Percentiles rank a stretch among this genome's conserved stretches.
These are phyloP conservation scores for Aspergillus pseudonomiae DNA, from an alignment of 2,329 filamentous ascomycete genomes.

Conservation along the genomic window DNA sequence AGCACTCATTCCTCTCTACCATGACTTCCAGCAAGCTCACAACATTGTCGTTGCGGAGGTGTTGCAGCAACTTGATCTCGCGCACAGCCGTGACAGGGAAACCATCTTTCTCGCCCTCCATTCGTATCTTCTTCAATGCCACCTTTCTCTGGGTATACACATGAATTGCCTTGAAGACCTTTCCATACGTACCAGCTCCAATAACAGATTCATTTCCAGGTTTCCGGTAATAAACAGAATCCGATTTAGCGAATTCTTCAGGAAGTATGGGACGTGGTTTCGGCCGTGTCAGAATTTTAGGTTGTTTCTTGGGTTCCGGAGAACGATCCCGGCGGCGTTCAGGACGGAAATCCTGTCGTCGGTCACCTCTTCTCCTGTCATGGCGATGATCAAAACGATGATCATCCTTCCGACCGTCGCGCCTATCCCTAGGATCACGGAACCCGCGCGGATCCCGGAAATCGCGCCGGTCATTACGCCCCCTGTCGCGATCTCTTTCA, in stretches of 20 bases:
- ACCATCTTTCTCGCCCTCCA: conserved; percentile 99
- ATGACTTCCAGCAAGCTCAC: conserved; percentile 93
- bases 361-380: conserved; percentile 42
- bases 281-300: conserved; percentile 68
- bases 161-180: conserved; percentile 91
- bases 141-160: conserved; percentile 76
- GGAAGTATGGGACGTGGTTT: conserved; percentile 73
- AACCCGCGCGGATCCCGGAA: conserved; percentile 33
- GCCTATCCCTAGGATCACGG: conserved; percentile 33
- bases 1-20: conserved; percentile 98
- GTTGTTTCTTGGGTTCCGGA: conserved; percentile 56
- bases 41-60: conserved; percentile 86
- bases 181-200: conserved; percentile 91
- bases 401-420: conserved; percentile 41
- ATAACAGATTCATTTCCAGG: conserved; percentile 97
- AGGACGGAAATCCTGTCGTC: conserved; percentile 35
- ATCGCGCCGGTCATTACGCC: conserved; percentile 38
- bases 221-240: conserved; percentile 92
- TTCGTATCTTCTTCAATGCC: conserved; percentile 96
- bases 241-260: conserved; percentile 73
- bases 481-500: conserved; percentile 34
- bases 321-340: conserved; percentile 55
- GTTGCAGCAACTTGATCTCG: conserved; percentile 95
- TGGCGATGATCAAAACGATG: conserved; percentile 45
- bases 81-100: conserved; percentile 96